A percentile compares a stretch with the other conserved stretches of the same genome.
Evolutionary conservation across 2,329 filamentous ascomycete species (phyloP).

Genomic region (Ophiocordyceps camponoti-saundersi): DNA sequence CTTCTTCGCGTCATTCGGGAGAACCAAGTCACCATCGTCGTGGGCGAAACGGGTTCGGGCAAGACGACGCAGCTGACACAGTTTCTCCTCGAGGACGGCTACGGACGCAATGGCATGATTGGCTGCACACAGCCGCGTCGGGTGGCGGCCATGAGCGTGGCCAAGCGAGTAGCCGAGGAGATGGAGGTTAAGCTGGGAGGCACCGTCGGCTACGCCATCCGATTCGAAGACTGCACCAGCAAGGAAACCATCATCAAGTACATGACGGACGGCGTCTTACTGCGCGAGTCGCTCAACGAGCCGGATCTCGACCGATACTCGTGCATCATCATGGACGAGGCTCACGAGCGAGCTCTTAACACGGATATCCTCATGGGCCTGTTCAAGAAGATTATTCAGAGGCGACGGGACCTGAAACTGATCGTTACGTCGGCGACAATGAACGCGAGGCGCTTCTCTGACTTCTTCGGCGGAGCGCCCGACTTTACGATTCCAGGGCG

Average conservation of each 20-base stretch:
- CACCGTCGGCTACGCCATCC: slow-evolving; percentile 92
- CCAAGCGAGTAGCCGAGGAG: slow-evolving; percentile 91
- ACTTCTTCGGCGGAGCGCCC: slow-evolving; percentile 88
- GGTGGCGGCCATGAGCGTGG: slow-evolving; percentile 94
- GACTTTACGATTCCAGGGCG: slow-evolving; percentile 94
- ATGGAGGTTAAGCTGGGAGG: slow-evolving; percentile 80
- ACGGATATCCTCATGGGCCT: slow-evolving; percentile 92
- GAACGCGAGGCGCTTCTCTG: slow-evolving; percentile 92
- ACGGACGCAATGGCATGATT: slow-evolving; percentile 62
- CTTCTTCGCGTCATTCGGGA: slow-evolving; percentile 73
- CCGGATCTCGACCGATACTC: slow-evolving; percentile 80
- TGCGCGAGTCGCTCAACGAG: slow-evolving; percentile 87
- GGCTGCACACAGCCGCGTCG: slow-evolving; percentile 94
- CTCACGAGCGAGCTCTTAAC: slow-evolving; percentile 89
- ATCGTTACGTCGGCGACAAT: slow-evolving; percentile 95
- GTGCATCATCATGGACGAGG: slow-evolving; percentile 95
- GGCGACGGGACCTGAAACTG: slow-evolving; percentile 74
- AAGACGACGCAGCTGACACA: slow-evolving; percentile 96
- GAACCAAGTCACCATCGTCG: slow-evolving; percentile 87
- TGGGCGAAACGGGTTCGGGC: slow-evolving; percentile 91
- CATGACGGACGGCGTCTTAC: slow-evolving; percentile 99
- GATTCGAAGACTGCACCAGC: slow-evolving; percentile 88
- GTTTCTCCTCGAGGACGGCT: slow-evolving; percentile 88
- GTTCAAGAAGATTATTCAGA: slow-evolving; percentile 80
- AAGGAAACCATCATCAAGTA: slow-evolving; percentile 91